phyloP scores from a whole-genome alignment of 441 rosid species.

The Isatis lusitanica region DNA sequence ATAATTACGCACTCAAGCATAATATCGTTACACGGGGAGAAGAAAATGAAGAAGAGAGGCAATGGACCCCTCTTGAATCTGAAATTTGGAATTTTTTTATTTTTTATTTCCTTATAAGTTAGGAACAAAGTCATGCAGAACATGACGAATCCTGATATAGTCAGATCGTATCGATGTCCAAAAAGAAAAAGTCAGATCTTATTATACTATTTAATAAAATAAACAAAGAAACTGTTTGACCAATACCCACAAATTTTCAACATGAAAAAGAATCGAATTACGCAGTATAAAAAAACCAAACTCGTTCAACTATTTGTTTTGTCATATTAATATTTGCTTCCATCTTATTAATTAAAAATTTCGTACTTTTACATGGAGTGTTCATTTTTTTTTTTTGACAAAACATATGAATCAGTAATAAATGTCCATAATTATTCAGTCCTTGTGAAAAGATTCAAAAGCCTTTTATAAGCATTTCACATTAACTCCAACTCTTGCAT shows the following conservation, averaged over 20 bases:
- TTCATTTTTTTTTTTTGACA: background rate
- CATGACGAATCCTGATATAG: constrained; percentile 18
- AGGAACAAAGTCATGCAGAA: constrained; percentile 25
- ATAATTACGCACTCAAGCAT: constrained; percentile 9
- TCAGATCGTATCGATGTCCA: background rate
- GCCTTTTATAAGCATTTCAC: constrained; percentile 16
- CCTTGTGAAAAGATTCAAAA: background rate
- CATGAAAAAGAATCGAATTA: constrained; percentile 2
- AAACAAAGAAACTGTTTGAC: constrained; percentile 7
- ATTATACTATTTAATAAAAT: background rate
- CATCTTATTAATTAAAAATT: background rate
- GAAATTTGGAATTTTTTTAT: background rate
- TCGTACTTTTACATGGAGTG: background rate
- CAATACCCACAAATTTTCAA: background rate
- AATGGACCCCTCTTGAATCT: constrained; percentile 3
- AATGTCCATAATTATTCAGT: background rate
- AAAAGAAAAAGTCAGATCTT: background rate
- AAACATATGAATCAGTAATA: background rate
- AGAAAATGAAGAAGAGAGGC: background rate
- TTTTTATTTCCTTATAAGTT: background rate
- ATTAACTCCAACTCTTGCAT: constrained; percentile 2
- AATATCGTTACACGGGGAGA: background rate
- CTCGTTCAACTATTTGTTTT: constrained; percentile 20
- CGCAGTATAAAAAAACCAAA: background rate
- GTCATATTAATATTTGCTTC: background rate